These are phyloP conservation scores for Lithospermum erythrorhizon DNA, from an alignment of 257 asterid species.

Conservation along the genomic window DNA sequence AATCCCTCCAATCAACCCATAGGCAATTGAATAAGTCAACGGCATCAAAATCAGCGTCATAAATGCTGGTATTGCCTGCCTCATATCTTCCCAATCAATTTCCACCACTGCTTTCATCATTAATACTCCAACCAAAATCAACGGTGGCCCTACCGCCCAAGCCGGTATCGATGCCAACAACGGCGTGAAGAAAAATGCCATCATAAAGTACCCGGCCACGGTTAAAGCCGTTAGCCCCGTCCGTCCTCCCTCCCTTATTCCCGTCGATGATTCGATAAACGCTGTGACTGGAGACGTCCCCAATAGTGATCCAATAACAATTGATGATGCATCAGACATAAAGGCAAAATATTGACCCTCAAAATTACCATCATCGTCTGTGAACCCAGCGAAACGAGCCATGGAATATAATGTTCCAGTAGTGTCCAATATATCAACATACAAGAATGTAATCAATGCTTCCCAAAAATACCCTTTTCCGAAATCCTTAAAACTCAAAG, in stretches of 20 bases:
- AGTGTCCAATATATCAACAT: constrained; percentile 79
- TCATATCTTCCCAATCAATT: constrained; percentile 86
- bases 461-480: constrained; percentile 73
- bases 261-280: constrained; percentile 85
- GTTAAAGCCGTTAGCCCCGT: constrained; percentile 92
- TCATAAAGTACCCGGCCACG: constrained; percentile 62
- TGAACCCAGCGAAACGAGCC: constrained; percentile 88
- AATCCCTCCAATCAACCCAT: constrained; percentile 87
- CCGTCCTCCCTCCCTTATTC: constrained; percentile 84
- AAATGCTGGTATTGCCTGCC: constrained; percentile 94
- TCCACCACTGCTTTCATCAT: constrained; percentile 95
- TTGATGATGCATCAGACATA: constrained; percentile 85
- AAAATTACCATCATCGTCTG: constrained; percentile 51
- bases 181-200: constrained; percentile 89
- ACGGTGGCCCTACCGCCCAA: constrained; percentile 99
- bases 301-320: constrained; percentile 62
- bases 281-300: constrained; percentile 95
- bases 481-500: constrained; percentile 55
- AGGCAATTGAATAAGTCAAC: constrained; percentile 80
- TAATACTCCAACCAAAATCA: constrained; percentile 81
- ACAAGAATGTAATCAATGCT: constrained; percentile 61
- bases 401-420: constrained; percentile 81
- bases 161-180: constrained; percentile 83
- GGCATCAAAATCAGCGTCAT: constrained; percentile 77
- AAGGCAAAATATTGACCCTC: constrained; percentile 92